Base-by-base conservation (phyloP, 2,329 filamentous ascomycete genomes). In the Graphilbum fragrans region DNA sequence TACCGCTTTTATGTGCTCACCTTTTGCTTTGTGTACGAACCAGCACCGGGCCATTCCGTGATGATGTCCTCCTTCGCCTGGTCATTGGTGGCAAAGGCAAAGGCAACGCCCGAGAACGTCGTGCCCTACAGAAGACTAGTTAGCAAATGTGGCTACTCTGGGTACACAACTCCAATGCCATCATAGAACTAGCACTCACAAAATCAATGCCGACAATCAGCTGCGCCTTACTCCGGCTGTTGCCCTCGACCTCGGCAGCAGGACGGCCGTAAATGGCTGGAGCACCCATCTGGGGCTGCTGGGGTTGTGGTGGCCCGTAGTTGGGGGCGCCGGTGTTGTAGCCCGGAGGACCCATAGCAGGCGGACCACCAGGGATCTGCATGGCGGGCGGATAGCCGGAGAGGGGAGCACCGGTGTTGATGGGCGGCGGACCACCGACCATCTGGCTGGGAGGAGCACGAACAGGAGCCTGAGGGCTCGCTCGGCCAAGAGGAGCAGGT, bases 141-240 rank as follows among this genome's bases (percentile, higher is more conserved):
- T 20, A 34, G 22, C 3, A 37, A 18, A 20, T 6, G 16, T n/a
- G n/a, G n/a, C 29, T 8, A 31, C 5, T 9, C 29, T 31, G 5
- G 7, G 5, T 8, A 31, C 14, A 14, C 29, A n/a, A n/a, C 29
- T 7, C 29, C 6, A 10, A 16, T 16, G 7, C 6, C 20, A 11
- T 17, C 12, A 35, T 33, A 17, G 31, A 29, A 14, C 25, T 29
- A 8, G 25, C 8, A 63, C 80, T 67, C 68, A 94, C 92, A 71
- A 98, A 98, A 65, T 98, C 92, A 59, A 98, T 96, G 51, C 92
- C 92, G 42, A 98, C 92, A 61, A 98, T 98, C 55, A 98, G 71
- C 68, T 96, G 92, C 41, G 92, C 85, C 70, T 95, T 95, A 67
- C 82, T 94, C 58, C 86, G 79, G 55, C 82, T 86, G 53, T 80